phyloP scores from a whole-genome alignment of 495 filamentous ascomycete species.

The Acidomyces sp. region DNA sequence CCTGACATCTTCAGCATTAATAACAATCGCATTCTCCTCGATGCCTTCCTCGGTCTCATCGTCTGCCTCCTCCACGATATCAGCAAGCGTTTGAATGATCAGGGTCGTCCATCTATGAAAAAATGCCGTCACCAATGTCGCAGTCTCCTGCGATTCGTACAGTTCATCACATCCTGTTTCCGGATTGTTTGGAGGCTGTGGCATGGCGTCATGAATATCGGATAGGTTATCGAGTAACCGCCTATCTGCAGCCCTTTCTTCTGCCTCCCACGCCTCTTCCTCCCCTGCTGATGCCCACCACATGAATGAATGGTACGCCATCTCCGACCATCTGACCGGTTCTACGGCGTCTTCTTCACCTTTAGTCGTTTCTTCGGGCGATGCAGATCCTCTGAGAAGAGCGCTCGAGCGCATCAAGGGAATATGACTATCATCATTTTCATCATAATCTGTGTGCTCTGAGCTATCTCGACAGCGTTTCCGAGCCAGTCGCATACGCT shows the following conservation, averaged over 20 bases:
- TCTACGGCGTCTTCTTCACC: slow-evolving; percentile 46
- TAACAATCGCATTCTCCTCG: slow-evolving; percentile 32
- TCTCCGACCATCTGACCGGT: slow-evolving; percentile 71
- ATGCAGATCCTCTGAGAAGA: background rate
- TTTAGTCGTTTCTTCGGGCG: slow-evolving; percentile 12
- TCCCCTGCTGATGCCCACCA: slow-evolving; percentile 98
- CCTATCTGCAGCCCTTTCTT: slow-evolving; percentile 26
- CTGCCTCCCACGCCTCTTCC: slow-evolving; percentile 34
- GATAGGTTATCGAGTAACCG: slow-evolving; percentile 25
- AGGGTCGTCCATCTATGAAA: slow-evolving; percentile 76
- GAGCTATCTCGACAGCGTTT: slow-evolving; percentile 12
- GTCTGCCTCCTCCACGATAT: slow-evolving; percentile 48
- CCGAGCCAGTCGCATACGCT: slow-evolving; percentile 33
- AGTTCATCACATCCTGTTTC: slow-evolving; percentile 28
- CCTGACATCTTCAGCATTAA: slow-evolving; percentile 57
- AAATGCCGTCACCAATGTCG: slow-evolving; percentile 74
- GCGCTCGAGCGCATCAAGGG: slow-evolving; percentile 1
- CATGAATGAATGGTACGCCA: slow-evolving; percentile 85
- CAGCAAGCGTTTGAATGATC: slow-evolving; percentile 54
- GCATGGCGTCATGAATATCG: slow-evolving; percentile 25
- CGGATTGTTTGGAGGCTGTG: slow-evolving; percentile 33
- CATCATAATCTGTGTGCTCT: slow-evolving; percentile 16
- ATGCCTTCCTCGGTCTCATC: slow-evolving; percentile 38
- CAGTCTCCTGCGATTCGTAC: slow-evolving; percentile 6
- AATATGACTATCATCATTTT: slow-evolving; percentile 24